Percentiles rank a stretch among this genome's conserved stretches.
Conservation (phyloP, 768 basidiomycete species). For the Strobilomyces dryophilus region DNA sequence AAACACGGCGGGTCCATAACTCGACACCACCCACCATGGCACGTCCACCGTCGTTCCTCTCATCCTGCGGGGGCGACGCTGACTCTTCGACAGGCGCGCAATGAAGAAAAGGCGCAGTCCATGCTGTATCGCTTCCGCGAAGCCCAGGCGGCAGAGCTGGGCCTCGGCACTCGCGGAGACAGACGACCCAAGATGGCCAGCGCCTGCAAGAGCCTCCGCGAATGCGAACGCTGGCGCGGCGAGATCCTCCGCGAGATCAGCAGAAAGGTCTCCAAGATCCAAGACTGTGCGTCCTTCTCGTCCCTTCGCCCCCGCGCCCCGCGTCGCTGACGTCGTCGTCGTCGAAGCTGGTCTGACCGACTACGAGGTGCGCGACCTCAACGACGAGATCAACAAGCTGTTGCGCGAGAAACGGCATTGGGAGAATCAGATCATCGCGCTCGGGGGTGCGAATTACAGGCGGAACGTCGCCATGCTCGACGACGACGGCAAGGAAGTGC, state of each 20-base stretch:
- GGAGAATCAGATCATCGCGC: conserved; percentile 96
- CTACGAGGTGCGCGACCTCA: conserved; percentile 93
- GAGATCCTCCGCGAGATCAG: conserved; percentile 94
- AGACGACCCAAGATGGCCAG: conserved; percentile 91
- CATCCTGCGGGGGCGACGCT: not conserved
- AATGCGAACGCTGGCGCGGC: conserved; percentile 94
- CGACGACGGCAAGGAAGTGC: conserved; percentile 93
- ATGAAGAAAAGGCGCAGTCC: conserved; percentile 97
- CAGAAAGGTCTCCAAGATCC: conserved; percentile 96
- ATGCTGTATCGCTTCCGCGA: conserved; percentile 96
- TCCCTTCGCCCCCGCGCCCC: not conserved
- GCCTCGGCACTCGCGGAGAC: conserved; percentile 79
- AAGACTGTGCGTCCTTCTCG: conserved; percentile 65
- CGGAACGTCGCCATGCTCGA: conserved; percentile 92
- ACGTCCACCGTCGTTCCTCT: not conserved
- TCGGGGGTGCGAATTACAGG: conserved; percentile 95
- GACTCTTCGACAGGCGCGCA: conserved; percentile 64
- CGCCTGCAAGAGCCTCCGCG: conserved; percentile 84
- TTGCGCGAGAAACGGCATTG: conserved; percentile 95
- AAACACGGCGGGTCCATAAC: too few relatives aligned
- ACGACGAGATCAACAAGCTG: conserved; percentile 96
- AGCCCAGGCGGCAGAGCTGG: conserved; percentile 93
- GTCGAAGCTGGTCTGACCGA: conserved; percentile 36
- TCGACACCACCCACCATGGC: conserved; percentile 24
- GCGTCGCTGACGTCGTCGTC: not conserved